These are phyloP conservation scores for Boletus tylopilopsis DNA, from an alignment of 768 basidiomycete genomes.

Conservation along the genomic window DNA sequence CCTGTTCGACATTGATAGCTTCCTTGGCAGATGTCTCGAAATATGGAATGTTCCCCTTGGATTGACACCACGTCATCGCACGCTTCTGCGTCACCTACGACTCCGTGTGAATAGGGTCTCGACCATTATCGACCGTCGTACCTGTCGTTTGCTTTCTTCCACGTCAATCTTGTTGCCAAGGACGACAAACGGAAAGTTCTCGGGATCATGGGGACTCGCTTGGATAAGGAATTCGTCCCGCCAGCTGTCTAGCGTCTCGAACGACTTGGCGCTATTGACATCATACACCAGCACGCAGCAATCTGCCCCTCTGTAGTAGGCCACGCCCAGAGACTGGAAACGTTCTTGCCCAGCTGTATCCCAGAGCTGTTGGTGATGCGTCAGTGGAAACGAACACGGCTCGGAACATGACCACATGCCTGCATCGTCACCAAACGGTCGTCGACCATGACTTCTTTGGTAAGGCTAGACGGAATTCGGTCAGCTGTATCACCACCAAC, in stretches of 20 bases:
- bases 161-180: slow-evolving; percentile 99
- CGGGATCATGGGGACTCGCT: slow-evolving; percentile 97
- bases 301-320: slow-evolving; percentile 98
- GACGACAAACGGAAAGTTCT: slow-evolving; percentile 99
- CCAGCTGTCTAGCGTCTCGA: slow-evolving; percentile 99
- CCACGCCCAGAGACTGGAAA: slow-evolving; percentile 98
- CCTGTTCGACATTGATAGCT: slow-evolving; percentile 99
- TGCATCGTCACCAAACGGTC: slow-evolving; percentile 99
- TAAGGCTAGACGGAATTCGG: slow-evolving; percentile 54
- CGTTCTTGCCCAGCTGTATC: slow-evolving; percentile 99
- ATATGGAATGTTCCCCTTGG: slow-evolving; percentile 99
- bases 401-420: slow-evolving; percentile 41
- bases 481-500: slow-evolving; percentile 1
- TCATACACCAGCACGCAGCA: slow-evolving; percentile 99
- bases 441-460: slow-evolving; percentile 98
- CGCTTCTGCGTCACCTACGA: slow-evolving; percentile 95
- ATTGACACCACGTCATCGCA: slow-evolving; percentile 99
- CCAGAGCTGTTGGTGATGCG: slow-evolving; percentile 73
- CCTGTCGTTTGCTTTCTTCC: slow-evolving; percentile 97
- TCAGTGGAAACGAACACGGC: slow-evolving; percentile 1
- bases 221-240: slow-evolving; percentile 99
- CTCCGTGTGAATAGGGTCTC: background rate
- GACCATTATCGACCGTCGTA: slow-evolving; percentile 33
- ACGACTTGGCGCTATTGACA: slow-evolving; percentile 97
- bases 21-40: slow-evolving; percentile 99